These are phyloP conservation scores for Scleroderma citrinum DNA, from an alignment of 768 basidiomycete genomes.

Conservation along the genomic window DNA sequence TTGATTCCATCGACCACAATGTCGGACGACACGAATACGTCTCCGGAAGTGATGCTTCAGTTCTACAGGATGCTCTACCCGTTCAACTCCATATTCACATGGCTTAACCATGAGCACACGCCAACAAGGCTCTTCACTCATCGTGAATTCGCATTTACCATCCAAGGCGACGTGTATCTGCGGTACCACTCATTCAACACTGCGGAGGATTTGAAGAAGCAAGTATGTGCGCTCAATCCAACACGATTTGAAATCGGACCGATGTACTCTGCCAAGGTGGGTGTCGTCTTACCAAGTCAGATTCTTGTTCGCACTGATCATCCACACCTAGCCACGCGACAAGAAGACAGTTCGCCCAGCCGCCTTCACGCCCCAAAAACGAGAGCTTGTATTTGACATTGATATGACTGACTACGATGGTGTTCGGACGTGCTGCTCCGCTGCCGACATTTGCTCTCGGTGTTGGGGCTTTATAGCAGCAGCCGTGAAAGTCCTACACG, in stretches of 20 bases:
- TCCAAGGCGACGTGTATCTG: slow-evolving; percentile 85
- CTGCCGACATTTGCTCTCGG: slow-evolving; percentile 81
- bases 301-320: neutral
- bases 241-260: slow-evolving; percentile 97
- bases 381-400: slow-evolving; percentile 98
- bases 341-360: slow-evolving; percentile 73
- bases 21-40: slow-evolving; percentile 22
- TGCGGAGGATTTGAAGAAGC: slow-evolving; percentile 86
- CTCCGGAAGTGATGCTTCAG: slow-evolving; percentile 61
- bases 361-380: slow-evolving; percentile 64
- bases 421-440: slow-evolving; percentile 91
- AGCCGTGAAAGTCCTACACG: slow-evolving; percentile 84
- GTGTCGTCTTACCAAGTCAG: slow-evolving; percentile 24
- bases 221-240: slow-evolving; percentile 79
- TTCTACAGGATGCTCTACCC: slow-evolving; percentile 94
- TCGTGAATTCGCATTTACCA: slow-evolving; percentile 94
- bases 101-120: slow-evolving; percentile 89
- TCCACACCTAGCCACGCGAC: slow-evolving; percentile 66
- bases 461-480: slow-evolving; percentile 96
- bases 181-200: slow-evolving; percentile 90
- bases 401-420: slow-evolving; percentile 99
- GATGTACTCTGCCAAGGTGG: slow-evolving; percentile 78
- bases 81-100: slow-evolving; percentile 87
- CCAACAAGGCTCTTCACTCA: slow-evolving; percentile 82
- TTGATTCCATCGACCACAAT: slow-evolving; percentile 7